Conservation (phyloP, 495 filamentous ascomycete genomes). For the Penicillium paradoxum region DNA sequence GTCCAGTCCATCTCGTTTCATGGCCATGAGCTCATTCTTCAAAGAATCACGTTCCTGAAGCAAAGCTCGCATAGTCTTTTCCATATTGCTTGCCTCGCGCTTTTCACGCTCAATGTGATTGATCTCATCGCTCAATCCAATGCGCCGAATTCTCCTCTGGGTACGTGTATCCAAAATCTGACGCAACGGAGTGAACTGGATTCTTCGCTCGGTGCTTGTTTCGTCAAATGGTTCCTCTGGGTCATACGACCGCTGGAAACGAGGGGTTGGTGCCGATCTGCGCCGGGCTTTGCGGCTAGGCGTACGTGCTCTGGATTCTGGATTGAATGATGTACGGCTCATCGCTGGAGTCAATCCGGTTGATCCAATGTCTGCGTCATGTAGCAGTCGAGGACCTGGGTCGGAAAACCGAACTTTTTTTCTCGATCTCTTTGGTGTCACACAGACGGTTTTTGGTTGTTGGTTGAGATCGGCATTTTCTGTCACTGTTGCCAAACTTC, state of each 20-base stretch:
- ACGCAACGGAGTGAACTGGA: slow-evolving; percentile 65
- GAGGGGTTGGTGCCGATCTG: slow-evolving; percentile 27
- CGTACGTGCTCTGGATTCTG: slow-evolving; percentile 26
- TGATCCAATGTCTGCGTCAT: slow-evolving; percentile 30
- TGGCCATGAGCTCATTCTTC: slow-evolving; percentile 45
- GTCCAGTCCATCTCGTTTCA: slow-evolving; percentile 32
- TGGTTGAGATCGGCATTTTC: background rate
- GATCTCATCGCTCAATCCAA: slow-evolving; percentile 70
- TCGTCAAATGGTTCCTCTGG: slow-evolving; percentile 25
- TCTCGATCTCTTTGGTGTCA: slow-evolving; percentile 37
- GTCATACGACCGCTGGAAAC: slow-evolving; percentile 21
- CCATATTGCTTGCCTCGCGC: slow-evolving; percentile 41
- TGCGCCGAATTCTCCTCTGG: slow-evolving; percentile 64
- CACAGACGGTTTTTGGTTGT: background rate
- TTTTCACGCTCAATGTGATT: slow-evolving; percentile 60
- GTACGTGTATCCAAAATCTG: slow-evolving; percentile 65
- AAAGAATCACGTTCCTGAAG: slow-evolving; percentile 39
- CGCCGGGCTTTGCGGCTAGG: slow-evolving; percentile 41
- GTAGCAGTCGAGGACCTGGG: slow-evolving; percentile 47
- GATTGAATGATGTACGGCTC: slow-evolving; percentile 48
- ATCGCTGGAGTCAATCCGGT: slow-evolving; percentile 69
- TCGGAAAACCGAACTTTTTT: slow-evolving; percentile 73
- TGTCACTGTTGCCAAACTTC: background rate
- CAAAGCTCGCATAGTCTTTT: slow-evolving; percentile 44
- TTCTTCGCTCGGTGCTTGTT: slow-evolving; percentile 26